These are phyloP conservation scores for Adansonia gregorii DNA, from an alignment of 441 rosid species.

Conservation along the genomic window DNA sequence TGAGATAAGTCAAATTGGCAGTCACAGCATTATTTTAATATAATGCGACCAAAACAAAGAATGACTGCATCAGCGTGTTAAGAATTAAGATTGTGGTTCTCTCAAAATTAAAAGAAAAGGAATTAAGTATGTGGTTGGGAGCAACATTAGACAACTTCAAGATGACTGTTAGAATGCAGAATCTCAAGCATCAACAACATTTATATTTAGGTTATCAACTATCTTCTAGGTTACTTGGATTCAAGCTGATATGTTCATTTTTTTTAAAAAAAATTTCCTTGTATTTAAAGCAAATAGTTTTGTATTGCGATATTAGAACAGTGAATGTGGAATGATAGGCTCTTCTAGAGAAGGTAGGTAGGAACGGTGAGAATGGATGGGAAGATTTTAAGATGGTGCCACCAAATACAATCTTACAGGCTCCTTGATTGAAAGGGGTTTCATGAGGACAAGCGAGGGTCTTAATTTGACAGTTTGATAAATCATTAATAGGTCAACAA, in stretches of 20 bases:
- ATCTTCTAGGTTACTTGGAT: background rate
- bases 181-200: background rate
- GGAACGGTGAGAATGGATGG: conserved; percentile 16
- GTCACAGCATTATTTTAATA: background rate
- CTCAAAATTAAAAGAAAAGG: background rate
- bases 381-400: conserved; percentile 27
- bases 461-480: conserved; percentile 32
- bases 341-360: conserved; percentile 25
- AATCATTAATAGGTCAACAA: conserved; percentile 32
- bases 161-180: background rate
- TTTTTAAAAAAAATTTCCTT: background rate
- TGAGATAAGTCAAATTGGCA: conserved; percentile 13
- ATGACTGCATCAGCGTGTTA: background rate
- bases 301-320: background rate
- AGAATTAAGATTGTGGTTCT: background rate
- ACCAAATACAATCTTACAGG: conserved; percentile 15
- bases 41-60: conserved; percentile 3
- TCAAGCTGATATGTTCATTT: too few species aligned
- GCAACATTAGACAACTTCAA: background rate
- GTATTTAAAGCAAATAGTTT: background rate
- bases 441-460: conserved; percentile 32
- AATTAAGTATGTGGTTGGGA: background rate
- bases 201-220: conserved; percentile 13
- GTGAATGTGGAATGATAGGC: background rate
- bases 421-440: conserved; percentile 26